Evolutionary conservation across 2,329 filamentous ascomycete genomes (phyloP), one percentile per base, ranked within the genome.

Genomic region (Pestalotiopsis sp.): DNA sequence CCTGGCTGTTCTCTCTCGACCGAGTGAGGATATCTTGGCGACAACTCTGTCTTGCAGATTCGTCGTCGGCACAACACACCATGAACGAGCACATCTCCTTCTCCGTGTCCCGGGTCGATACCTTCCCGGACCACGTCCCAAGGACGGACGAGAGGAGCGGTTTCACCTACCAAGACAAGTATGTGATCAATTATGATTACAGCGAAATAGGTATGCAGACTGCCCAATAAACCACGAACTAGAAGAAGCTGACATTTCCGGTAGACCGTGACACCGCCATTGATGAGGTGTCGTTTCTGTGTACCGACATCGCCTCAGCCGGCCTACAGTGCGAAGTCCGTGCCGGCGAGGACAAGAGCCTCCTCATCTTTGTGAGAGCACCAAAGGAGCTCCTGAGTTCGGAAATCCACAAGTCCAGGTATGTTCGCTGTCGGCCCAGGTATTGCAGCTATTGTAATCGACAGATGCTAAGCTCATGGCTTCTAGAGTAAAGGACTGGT

Each of bases 261-360:
- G 4, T 62, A 90, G 89, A 88, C 71, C 85, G 86, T 70, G 75
- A 79, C 7, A 80, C 83, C 70, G 88, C 88, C 9, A 78, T 82
- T 39, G 77, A 81, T 13, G 82, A 86, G 72, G 90, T 91, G 74
- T 84, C 87, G 72, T 81, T 83, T 67, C 83, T 94, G 3, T 82
- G 92, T 38, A 80, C 86, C 36, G 86, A 88, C 52, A 80, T 94
- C 41, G 84, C 88, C 12, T 84, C 84, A 52, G 88, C 90, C 38
- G 91, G 91, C 11, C 82, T 94, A 68, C 86, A 91, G 66, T 91
- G 89, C 0, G 91, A 93, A 79, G 90, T 93, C n/a, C 87, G 92
- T 71, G 88, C 90, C 70, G 92, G 91, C 23, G 87, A 90, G 68
- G 87, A 89, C n/a, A 84, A 89, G 71, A 90, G 90, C 0, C 81